Evolutionary conservation across 768 basidiomycete genomes (phyloP), one percentile per base, ranked within the genome.

Genomic region (Russula abietina): DNA sequence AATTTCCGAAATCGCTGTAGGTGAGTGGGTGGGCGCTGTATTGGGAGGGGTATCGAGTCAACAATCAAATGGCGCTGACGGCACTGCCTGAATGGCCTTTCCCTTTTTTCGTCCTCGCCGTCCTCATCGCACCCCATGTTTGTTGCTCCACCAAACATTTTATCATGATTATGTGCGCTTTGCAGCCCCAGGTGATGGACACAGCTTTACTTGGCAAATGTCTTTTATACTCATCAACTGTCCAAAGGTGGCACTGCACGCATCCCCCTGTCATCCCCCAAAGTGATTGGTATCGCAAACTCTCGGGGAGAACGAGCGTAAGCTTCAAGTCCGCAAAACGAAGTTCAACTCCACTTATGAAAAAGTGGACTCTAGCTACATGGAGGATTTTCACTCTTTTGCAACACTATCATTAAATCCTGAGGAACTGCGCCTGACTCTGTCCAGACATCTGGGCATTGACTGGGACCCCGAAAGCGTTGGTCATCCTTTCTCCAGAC

Each of bases 331-430:
- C 48, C 50, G 52, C 46, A 41, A 12, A 11, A 36, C 49, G 39
- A 56, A 39, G 38, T 30, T 48, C 26, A 24, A 54, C 22, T 9
- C 52, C 19, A 57, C 41, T 59, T 48, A 56, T 64, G 60, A 70
- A 62, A 58, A 59, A 58, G 60, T 56, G 55, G 14, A 33, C 16
- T 6, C 16, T 69, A 95, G 93, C 65, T 85, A 95, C 65, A 93
- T 96, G 73, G 93, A 96, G 75, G 94, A 97, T 70, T 91, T 89
- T 65, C 83, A 89, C 70, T 79, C 86, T 16, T 89, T 88, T 70
- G 83, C 86, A 8, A 83, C 89, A 1, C 79, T 97, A 26, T 86
- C 88, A 22, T 71, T 96, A 32, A 79, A 89, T 62, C 85, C 90
- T 11, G 81, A 84, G 59, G 93, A 95, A 72, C 79, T 96, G 24